A percentile compares a stretch with the other conserved stretches of the same genome.
phyloP scores from a whole-genome alignment of 768 basidiomycete genomes.

The Tulasnella sp. region DNA sequence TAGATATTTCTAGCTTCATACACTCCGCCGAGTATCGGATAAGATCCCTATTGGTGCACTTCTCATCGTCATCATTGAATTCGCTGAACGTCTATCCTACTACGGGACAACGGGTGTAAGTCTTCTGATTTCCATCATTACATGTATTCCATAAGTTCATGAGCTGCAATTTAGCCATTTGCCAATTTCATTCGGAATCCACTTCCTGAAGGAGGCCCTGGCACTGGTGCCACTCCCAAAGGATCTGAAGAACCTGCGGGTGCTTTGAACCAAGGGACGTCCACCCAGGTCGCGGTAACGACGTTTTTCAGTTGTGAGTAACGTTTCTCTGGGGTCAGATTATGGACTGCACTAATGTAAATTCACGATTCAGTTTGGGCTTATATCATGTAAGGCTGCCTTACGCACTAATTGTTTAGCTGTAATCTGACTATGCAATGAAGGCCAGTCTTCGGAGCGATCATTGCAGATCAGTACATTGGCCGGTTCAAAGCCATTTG shows the following conservation, averaged over 20 bases:
- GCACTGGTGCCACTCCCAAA: conserved; percentile 12
- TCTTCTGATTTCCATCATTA: too few species aligned
- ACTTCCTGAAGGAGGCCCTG: conserved; percentile 16
- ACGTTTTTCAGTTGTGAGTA: not conserved
- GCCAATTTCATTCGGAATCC: conserved; percentile 20
- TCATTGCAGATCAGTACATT: conserved; percentile 18
- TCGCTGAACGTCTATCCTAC: conserved; percentile 22
- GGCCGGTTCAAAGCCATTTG: conserved; percentile 27
- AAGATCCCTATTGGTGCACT: too few species aligned
- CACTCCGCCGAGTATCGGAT: too few species aligned
- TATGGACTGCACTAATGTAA: too few species aligned
- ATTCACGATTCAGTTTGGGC: too few species aligned
- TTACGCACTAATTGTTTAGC: too few species aligned
- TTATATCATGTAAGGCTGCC: too few species aligned
- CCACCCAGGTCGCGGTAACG: not conserved
- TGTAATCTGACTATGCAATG: too few species aligned
- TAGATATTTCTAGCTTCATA: too few species aligned
- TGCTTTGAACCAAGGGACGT: not conserved
- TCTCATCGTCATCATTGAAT: conserved; percentile 19
- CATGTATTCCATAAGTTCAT: too few species aligned
- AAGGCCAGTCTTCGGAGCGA: conserved; percentile 17
- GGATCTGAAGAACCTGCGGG: not conserved
- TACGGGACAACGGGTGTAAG: conserved; percentile 21
- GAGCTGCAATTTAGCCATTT: too few species aligned
- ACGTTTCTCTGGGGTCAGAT: too few species aligned